Evolutionary conservation across 2,329 filamentous ascomycete species (phyloP).

Genomic region (Pyrenochaeta sp.): DNA sequence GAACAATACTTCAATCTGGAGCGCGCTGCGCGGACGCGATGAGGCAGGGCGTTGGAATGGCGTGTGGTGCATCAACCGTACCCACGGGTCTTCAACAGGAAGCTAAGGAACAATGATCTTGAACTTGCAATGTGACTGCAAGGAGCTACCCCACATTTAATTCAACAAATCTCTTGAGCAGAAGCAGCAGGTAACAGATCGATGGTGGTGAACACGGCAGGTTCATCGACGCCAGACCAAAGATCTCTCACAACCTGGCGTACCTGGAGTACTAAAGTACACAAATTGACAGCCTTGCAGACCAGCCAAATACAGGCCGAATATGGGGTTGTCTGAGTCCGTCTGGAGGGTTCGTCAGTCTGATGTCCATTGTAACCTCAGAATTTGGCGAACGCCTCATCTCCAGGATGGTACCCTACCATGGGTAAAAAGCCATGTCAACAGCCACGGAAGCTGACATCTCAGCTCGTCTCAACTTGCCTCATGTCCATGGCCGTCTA

Average conservation of each 20-base stretch:
- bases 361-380: constrained; percentile 42
- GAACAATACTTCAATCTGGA: constrained; percentile 36
- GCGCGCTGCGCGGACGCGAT: constrained; percentile 44
- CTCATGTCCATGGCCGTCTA: constrained; percentile 7
- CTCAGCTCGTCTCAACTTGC: constrained; percentile 20
- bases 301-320: constrained; percentile 25
- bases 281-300: constrained; percentile 33
- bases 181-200: constrained; percentile 18
- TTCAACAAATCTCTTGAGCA: constrained; percentile 16
- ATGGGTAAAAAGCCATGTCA: constrained; percentile 26
- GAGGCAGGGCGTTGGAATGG: constrained; percentile 47
- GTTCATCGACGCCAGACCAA: constrained; percentile 18
- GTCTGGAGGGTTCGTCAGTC: constrained; percentile 22
- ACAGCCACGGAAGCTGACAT: constrained; percentile 24
- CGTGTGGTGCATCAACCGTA: constrained; percentile 31
- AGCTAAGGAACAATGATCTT: constrained; percentile 29
- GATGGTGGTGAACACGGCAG: constrained; percentile 23
- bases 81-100: constrained; percentile 28
- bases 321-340: constrained; percentile 30
- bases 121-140: constrained; percentile 39
- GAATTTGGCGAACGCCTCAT: constrained; percentile 35
- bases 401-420: constrained; percentile 38
- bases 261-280: constrained; percentile 22
- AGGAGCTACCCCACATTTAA: constrained; percentile 28
- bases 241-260: constrained; percentile 16